Evolutionary conservation across 495 filamentous ascomycete genomes (phyloP), one percentile per base, ranked within the genome.

Genomic region (Lichina pygmaea): DNA sequence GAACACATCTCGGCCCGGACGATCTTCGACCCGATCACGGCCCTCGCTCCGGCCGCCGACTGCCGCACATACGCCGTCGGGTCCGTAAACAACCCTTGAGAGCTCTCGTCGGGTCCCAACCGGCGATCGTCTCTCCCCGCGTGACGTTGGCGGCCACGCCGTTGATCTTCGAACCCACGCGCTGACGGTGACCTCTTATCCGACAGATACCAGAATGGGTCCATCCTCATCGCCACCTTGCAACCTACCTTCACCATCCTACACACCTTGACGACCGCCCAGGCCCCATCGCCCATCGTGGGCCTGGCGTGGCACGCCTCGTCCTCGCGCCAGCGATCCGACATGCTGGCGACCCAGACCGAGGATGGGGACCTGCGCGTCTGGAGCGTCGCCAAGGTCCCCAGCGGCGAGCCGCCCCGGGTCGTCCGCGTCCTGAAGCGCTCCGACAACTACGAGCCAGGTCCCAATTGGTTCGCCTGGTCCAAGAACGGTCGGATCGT

Each of bases 251-350:
- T 95, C 55, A 94, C 81, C 1, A 92, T 99, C 50, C 60, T 95
- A 40, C 86, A 95, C 58, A 95, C 86, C 43, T 64, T 95, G 47
- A 86, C 73, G 24, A 92, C 85, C 1, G 65, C 71, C 7, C 65
- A 85, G 48, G 70, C 72, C 6, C 89, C 91, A 10, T 93, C 89
- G 2, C 78, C 85, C 10, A 89, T 99, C 40, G 70, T 81, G 17
- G 78, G 74, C n/a, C 65, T 99, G 30, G 74, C 85, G 51, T 99
- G 89, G 89, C 89, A 99, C 65, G 83, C 85, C 33, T 95, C 89
- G 1, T 95, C 89, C 3, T 81, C 91, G 2, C 82, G 85, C 46
- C 86, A 94, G 57, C 95, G 93, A 58, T 92, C 89, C 9, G 91
- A 95, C 54, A 99, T 99, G 89, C 59, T 99, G 54, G 86, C 86